Evolutionary conservation across 306 rosid genomes (phyloP).

Genomic region (Comarum palustre): DNA sequence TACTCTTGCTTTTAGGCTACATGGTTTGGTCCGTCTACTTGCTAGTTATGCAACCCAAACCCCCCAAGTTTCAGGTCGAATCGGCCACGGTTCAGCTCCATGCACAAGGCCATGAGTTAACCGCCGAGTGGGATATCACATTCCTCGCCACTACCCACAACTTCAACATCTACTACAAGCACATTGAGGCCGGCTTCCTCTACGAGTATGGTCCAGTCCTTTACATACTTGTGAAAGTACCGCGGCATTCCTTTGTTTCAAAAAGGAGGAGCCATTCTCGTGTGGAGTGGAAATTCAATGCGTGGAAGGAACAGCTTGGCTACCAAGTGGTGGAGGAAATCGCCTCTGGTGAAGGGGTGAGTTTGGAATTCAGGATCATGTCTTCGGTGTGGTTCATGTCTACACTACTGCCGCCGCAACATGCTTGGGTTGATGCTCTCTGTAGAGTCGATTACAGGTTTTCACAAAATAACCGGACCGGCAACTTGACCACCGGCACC

Average conservation of each 20-base stretch:
- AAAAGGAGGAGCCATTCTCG: background rate
- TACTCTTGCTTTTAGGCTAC: background rate
- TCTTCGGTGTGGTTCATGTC: background rate
- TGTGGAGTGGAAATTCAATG: background rate
- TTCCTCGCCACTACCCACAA: background rate
- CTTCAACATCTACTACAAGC: background rate
- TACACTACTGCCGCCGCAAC: background rate
- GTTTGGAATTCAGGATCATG: background rate
- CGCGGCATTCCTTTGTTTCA: background rate
- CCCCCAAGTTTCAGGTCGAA: background rate
- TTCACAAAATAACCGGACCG: background rate
- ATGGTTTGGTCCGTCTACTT: background rate
- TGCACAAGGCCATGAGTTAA: background rate
- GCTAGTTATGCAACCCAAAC: background rate
- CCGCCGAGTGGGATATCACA: background rate
- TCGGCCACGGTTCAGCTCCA: background rate
- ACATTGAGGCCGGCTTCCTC: background rate
- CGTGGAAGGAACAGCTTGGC: background rate
- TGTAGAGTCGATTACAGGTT: too few relatives aligned
- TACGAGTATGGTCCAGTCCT: background rate
- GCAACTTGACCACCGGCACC: background rate
- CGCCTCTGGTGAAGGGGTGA: background rate
- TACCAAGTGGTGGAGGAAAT: background rate
- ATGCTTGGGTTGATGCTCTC: background rate
- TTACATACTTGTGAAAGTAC: background rate